Evolutionary conservation across 352 stramenopile genomes (phyloP).

Genomic region (Phytophthora nicotianae): DNA sequence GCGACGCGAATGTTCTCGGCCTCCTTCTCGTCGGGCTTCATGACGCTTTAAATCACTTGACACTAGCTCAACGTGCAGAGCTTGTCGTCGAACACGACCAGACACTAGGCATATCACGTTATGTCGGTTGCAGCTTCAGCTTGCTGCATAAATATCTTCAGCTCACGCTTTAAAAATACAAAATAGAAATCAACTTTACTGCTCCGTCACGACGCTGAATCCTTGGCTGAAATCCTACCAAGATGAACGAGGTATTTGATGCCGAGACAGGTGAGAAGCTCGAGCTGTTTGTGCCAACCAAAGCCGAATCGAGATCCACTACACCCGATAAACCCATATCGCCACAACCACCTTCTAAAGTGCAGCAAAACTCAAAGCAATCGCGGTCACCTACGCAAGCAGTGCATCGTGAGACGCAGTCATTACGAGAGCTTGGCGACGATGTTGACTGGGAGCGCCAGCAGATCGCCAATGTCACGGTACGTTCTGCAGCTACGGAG

Average conservation of each 20-base stretch:
- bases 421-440: constrained; percentile 50
- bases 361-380: background rate
- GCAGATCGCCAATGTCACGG: constrained; percentile 55
- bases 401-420: constrained; percentile 63
- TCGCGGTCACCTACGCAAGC: constrained; percentile 1
- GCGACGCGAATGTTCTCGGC: constrained; percentile 92
- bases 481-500: constrained; percentile 17
- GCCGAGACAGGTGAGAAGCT: constrained; percentile 70
- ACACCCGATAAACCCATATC: background rate
- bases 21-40: constrained; percentile 83
- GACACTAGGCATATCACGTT: constrained; percentile 9
- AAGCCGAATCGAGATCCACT: background rate
- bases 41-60: constrained; percentile 39
- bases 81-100: constrained; percentile 5
- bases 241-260: constrained; percentile 52
- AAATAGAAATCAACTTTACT: background rate
- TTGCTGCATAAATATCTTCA: constrained; percentile 20
- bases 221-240: background rate
- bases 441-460: constrained; percentile 56
- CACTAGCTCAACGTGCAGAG: background rate
- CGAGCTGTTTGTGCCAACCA: constrained; percentile 30
- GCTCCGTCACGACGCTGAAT: background rate
- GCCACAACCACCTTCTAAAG: background rate
- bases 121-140: constrained; percentile 26
- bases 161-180: constrained; percentile 33